Evolutionary conservation across 78 protist genomes (phyloP), one percentile per base, ranked within the genome.

Genomic region (Monosiga brevicollis): DNA sequence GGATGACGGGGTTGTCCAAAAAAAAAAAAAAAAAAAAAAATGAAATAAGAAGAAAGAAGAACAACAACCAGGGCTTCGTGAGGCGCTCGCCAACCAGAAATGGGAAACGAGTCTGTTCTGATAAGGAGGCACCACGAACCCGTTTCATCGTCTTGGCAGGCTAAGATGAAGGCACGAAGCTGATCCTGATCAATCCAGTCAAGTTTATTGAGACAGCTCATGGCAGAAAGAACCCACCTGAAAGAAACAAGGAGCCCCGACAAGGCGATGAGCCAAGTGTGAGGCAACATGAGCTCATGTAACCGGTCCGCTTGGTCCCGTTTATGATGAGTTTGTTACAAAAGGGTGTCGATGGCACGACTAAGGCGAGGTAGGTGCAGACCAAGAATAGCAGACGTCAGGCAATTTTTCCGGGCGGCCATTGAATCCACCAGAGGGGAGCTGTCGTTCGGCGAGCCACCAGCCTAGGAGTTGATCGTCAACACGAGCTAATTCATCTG

Each of bases 321-420:
- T 15, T 22, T 54, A 15, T 9, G 70, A 15, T 9, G 15, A 54
- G 70, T 9, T 9, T 22, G 70, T 15, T 15, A 15, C 70, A 9
- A 73, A 73, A 35, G 38, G 36, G 23, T 9, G 23, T 6, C 23
- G 23, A 20, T 10, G 36, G 23, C n/a, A 73, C 23, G 36, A n/a
- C n/a, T n/a, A 6, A 73, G n/a, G 77, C n/a, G n/a, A n/a, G n/a
- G n/a, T n/a, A n/a, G n/a, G 78, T 9, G 78, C 84, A 54, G 42
- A 10, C n/a, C 49, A 42, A 22, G 75, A 40, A 22, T 76, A 81
- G 34, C 89, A 76, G 34, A 95, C 99, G 73, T 97, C 99, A 37
- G 99, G 90, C 41, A 87, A 80, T 78, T 99, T 99, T 93, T 97
- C 99, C 0, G 99, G 99, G 37, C 99, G 79, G 26, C 99, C 99